Evolutionary conservation across 495 filamentous ascomycete genomes (phyloP).

Genomic region (Neurospora sp.): DNA sequence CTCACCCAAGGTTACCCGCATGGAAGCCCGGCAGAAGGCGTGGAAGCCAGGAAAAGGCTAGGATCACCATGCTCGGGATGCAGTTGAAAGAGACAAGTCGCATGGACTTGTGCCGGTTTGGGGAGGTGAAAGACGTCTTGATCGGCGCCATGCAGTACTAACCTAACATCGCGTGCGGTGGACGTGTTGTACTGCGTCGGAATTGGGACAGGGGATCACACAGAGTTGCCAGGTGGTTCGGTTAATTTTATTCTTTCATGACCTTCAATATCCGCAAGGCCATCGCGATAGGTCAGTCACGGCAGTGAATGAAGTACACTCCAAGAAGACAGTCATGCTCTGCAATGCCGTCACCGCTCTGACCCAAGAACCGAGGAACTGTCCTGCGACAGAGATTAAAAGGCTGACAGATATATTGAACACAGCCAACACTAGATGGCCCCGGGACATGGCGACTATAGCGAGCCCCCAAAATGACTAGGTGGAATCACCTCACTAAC

Average conservation of each 20-base stretch:
- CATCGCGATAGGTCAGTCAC: neutral
- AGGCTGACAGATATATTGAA: neutral
- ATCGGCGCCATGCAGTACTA: neutral
- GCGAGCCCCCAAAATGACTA: neutral
- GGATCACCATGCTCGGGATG: neutral
- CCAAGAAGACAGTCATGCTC: neutral
- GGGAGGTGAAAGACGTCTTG: neutral
- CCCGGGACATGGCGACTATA: neutral
- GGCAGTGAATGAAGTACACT: neutral
- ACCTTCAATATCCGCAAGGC: neutral
- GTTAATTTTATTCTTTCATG: neutral
- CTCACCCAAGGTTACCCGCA: neutral
- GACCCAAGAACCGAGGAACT: neutral
- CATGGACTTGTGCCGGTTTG: neutral
- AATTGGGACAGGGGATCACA: neutral
- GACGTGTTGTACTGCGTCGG: neutral
- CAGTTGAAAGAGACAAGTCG: neutral
- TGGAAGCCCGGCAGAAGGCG: neutral
- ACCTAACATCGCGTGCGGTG: neutral
- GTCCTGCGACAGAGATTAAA: neutral
- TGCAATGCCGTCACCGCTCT: neutral
- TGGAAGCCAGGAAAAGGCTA: neutral
- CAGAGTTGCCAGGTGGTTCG: neutral
- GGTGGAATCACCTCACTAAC: neutral
- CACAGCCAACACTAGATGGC: neutral